Base-by-base conservation (phyloP, 495 filamentous ascomycete genomes). In the Aspergillus kassunensis region DNA sequence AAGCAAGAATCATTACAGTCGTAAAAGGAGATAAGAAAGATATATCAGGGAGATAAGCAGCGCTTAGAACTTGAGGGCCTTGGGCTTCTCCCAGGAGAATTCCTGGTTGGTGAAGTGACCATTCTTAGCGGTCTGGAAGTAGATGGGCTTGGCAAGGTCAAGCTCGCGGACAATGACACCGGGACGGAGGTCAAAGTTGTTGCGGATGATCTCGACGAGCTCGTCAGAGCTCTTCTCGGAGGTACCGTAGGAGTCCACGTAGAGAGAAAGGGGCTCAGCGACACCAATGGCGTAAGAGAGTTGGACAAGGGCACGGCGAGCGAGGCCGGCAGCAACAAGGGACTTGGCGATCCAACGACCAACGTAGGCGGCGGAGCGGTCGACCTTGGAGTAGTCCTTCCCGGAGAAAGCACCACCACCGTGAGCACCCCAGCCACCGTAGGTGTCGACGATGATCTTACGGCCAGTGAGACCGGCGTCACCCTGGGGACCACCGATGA, bases 371-470 rank as follows among this genome's bases (percentile, higher is more conserved):
- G 93, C 93, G 25, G 92, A 97, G 61, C 93, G 89, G 71, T 98
- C 93, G 74, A 98, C 93, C 82, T 98, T 98, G 77, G 90, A 96
- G 88, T 96, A 98, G 72, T 98, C 93, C 85, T 98, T 98, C 68
- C 93, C 93, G 66, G 93, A 97, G 87, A 98, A 98, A 72, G 93
- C 93, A 83, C 93, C 93, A 78, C 93, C 93, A 82, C 93, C 93
- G 80, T 98, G 93, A 60, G 93, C 93, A 78, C 93, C 93, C 93
- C 93, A 98, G 64, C 93, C 93, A 79, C 93, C 93, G 79, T 98
- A 98, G 74, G 93, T 97, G 77, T 98, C 93, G 69, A 98, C 93
- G 65, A 98, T 98, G 82, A 98, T 98, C 84, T 98, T 98, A 71
- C 93, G 91, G 72, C 93, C 93, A 57, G 93, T 98, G 46, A 98